Percentiles rank a stretch among this genome's conserved stretches.
Conservation (phyloP, 805 yeast species). For the Zygosaccharomyces bailii region DNA sequence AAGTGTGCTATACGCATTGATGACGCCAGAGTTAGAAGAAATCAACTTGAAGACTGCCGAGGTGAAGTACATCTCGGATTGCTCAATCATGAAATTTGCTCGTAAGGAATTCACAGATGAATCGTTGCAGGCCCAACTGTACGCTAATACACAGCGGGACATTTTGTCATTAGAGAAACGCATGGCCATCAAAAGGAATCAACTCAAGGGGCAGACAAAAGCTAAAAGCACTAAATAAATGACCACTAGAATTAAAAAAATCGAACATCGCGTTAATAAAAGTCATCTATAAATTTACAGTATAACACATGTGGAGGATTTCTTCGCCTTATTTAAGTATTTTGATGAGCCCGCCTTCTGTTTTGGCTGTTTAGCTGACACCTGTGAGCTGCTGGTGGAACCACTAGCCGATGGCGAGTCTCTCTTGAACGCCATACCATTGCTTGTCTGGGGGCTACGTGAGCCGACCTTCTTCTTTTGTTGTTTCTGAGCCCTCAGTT, state of each 20-base stretch:
- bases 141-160: slow-evolving; percentile 54
- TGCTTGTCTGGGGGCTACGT: slow-evolving; percentile 1
- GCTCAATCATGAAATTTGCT: slow-evolving; percentile 50
- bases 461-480: slow-evolving; percentile 1
- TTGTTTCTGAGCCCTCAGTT: slow-evolving; percentile 6
- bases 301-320: slow-evolving; percentile 26
- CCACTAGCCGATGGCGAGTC: slow-evolving; percentile 3
- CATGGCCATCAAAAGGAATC: slow-evolving; percentile 65
- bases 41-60: slow-evolving; percentile 55
- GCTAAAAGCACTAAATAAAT: neutral
- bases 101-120: slow-evolving; percentile 63
- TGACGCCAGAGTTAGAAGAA: slow-evolving; percentile 65
- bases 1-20: slow-evolving; percentile 61
- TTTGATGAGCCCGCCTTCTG: slow-evolving; percentile 8
- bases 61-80: slow-evolving; percentile 60
- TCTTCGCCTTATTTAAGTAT: slow-evolving; percentile 19
- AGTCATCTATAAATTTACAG: slow-evolving; percentile 14
- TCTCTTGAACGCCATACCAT: neutral
- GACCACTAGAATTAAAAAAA: slow-evolving; percentile 6
- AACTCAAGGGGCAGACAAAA: neutral
- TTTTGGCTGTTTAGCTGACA: slow-evolving; percentile 3
- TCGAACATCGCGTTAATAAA: slow-evolving; percentile 1
- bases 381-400: slow-evolving; percentile 6
- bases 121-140: slow-evolving; percentile 58
- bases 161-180: slow-evolving; percentile 63